Base-by-base conservation (phyloP, 495 filamentous ascomycete species). In the Astrocystis sublimbata region DNA sequence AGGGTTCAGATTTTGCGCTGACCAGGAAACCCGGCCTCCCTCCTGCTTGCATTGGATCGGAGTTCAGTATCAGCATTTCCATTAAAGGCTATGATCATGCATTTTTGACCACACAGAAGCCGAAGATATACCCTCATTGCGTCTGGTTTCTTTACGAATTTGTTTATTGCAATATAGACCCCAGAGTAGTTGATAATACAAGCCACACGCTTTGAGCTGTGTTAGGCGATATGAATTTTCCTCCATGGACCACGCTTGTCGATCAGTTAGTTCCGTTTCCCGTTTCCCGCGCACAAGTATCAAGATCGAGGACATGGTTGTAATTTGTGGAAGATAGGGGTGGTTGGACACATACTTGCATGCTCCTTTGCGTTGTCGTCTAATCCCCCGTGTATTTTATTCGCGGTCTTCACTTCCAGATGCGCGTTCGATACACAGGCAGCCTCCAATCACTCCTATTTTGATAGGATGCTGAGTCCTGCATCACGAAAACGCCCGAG, bases 11-110 rank as follows among this genome's bases (percentile, higher is more conserved):
- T 52, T 36, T 38, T 42, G 19, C 13, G 53, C 38, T 19, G 36
- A 55, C 23, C 23, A 7, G 24, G 23, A 10, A 30, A 17, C 36
- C 36, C 24, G 5, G 41, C 8, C n/a, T n/a, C n/a, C 23, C 21
- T 33, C 10, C 17, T 35, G 31, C 47, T 41, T 53, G 47, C 47
- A 61, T 52, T 61, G 47, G 58, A 53, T 51, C 52, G 58, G 47
- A 61, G 46, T 53, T 53, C 38, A 26, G 33, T 4, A 53, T 42
- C 46, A 38, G 35, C 58, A 61, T 61, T 61, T 61, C 47, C 47
- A 38, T 53, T 13, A 1, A n/a, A 28, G 35, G 38, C 47, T 42
- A 31, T 21, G 12, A 21, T 19, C 19, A 13, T 35, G 36, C 45
- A 24, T 36, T 30, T n/a, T 50, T 17, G n/a, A 61, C 36, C 28